These are phyloP conservation scores for Myrica gale DNA, from an alignment of 306 rosid species.

Conservation along the genomic window DNA sequence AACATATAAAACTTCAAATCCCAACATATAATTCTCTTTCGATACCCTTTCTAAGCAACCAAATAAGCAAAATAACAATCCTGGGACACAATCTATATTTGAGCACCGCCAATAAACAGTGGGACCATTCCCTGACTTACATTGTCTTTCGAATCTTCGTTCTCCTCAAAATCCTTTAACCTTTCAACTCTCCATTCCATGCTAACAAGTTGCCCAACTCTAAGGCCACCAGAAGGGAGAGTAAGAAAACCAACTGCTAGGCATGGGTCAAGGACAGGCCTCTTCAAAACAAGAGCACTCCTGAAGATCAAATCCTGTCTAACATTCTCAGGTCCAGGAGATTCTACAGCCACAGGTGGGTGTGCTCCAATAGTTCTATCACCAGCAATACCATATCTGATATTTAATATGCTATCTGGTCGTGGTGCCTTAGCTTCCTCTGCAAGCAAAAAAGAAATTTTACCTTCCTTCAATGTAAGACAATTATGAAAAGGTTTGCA, in stretches of 20 bases:
- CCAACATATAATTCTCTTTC: neutral
- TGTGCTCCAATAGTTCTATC: conserved; percentile 84
- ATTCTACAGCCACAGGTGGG: conserved; percentile 54
- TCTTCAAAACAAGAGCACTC: conserved; percentile 76
- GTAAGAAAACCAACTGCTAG: conserved; percentile 97
- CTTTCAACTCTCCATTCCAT: conserved; percentile 99
- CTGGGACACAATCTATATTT: neutral
- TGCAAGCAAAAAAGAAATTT: conserved; percentile 31
- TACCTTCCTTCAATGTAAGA: neutral
- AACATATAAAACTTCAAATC: neutral
- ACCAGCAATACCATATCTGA: conserved; percentile 84
- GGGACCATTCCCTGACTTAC: conserved; percentile 45
- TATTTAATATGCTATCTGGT: conserved; percentile 72
- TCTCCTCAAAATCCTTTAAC: conserved; percentile 61
- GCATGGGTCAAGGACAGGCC: conserved; percentile 96
- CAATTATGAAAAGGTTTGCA: neutral
- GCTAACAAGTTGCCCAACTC: conserved; percentile 85
- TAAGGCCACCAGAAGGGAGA: conserved; percentile 77
- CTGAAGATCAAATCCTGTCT: conserved; percentile 73
- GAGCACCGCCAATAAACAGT: neutral
- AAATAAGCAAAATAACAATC: conserved; percentile 1
- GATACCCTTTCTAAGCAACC: neutral
- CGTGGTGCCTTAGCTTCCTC: conserved; percentile 44
- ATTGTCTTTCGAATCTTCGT: conserved; percentile 42
- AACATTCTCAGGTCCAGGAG: conserved; percentile 43